Percentiles rank a stretch among this genome's conserved stretches.
Evolutionary conservation across 2,329 filamentous ascomycete genomes (phyloP).

Genomic region (Neopestalotiopsis sp.): DNA sequence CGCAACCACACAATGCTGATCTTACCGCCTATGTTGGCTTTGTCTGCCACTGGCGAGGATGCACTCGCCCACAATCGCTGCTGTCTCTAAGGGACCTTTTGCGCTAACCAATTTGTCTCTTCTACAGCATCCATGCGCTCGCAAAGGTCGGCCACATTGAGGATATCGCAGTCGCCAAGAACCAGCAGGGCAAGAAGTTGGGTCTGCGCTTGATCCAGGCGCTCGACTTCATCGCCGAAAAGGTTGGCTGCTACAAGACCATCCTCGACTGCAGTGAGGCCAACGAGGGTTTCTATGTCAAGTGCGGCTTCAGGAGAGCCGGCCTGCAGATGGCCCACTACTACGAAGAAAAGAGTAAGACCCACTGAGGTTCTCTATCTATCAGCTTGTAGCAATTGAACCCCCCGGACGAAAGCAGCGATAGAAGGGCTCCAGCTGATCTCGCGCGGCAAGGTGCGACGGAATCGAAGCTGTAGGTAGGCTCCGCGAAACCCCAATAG

Average conservation of each 20-base stretch:
- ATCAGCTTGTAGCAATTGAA: not conserved
- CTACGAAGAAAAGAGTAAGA: slow-evolving; percentile 68
- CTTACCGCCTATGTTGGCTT: not conserved
- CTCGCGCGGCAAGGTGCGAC: not conserved
- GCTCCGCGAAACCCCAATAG: not conserved
- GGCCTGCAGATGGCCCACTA: slow-evolving; percentile 98
- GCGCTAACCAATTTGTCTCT: slow-evolving; percentile 19
- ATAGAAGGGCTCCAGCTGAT: not conserved
- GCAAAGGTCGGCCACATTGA: slow-evolving; percentile 94
- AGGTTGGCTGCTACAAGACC: slow-evolving; percentile 94
- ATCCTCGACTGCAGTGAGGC: slow-evolving; percentile 96
- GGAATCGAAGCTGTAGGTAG: not conserved
- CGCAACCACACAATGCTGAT: not conserved
- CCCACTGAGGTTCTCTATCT: slow-evolving; percentile 24
- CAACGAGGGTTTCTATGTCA: slow-evolving; percentile 97
- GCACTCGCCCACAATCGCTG: not conserved
- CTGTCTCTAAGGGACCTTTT: slow-evolving; percentile 19
- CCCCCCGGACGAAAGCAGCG: not conserved
- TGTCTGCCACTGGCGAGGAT: not conserved
- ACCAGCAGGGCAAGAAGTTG: slow-evolving; percentile 97
- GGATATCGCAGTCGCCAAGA: slow-evolving; percentile 93
- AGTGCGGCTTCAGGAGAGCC: slow-evolving; percentile 92
- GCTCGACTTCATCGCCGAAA: slow-evolving; percentile 85
- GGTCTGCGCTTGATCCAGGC: slow-evolving; percentile 93
- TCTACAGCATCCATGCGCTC: slow-evolving; percentile 73